Conservation (phyloP, 2,329 filamentous ascomycete species). For the Penicillium expansum region DNA sequence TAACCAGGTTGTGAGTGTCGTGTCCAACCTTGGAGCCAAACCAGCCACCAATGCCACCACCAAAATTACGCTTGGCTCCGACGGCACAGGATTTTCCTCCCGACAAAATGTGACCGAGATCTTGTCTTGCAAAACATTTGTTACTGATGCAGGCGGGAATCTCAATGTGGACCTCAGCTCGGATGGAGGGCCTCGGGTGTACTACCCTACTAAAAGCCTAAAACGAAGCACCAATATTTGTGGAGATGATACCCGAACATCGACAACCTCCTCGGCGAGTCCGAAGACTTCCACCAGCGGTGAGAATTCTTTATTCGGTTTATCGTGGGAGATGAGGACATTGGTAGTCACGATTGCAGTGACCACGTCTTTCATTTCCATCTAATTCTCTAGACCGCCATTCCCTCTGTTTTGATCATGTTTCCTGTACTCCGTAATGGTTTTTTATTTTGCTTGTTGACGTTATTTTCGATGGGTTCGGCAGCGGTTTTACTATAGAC, state of each 20-base stretch:
- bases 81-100: conserved; percentile 4
- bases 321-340: neutral
- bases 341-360: neutral
- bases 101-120: conserved; percentile 11
- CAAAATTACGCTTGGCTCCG: conserved; percentile 6
- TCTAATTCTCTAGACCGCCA: neutral
- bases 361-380: neutral
- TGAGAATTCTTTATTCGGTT: neutral
- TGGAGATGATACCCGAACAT: neutral
- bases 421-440: neutral
- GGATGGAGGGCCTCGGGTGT: conserved; percentile 14
- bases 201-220: conserved; percentile 12
- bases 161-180: conserved; percentile 12
- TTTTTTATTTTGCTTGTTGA: neutral
- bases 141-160: conserved; percentile 9
- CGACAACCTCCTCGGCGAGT: conserved; percentile 1
- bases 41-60: conserved; percentile 8
- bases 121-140: conserved; percentile 10
- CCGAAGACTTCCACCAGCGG: conserved; percentile 1
- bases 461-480: neutral
- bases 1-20: conserved; percentile 10
- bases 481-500: conserved; percentile 1
- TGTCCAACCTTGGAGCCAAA: conserved; percentile 9
- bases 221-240: conserved; percentile 9
- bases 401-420: neutral